These are phyloP conservation scores for Mrakia gelida DNA, from an alignment of 768 basidiomycete species.

Conservation along the genomic window DNA sequence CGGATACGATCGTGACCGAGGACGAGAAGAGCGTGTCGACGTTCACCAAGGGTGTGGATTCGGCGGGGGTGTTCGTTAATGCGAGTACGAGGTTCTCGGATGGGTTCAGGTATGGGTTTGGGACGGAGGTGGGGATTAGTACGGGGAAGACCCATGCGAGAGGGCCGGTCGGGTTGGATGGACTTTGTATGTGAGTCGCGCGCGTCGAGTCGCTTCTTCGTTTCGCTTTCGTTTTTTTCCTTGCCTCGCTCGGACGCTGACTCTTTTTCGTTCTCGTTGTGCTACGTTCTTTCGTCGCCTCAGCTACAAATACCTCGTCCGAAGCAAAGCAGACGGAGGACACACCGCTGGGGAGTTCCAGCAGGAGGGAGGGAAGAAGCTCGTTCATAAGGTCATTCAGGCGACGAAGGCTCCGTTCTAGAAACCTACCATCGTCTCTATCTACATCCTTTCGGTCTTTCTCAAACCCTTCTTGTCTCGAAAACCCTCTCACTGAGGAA, in stretches of 20 bases:
- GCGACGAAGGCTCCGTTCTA: constrained; percentile 23
- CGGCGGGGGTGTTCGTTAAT: constrained; percentile 88
- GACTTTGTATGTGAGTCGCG: constrained; percentile 32
- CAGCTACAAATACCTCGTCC: constrained; percentile 92
- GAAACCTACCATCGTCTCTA: not conserved
- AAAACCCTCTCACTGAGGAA: no score
- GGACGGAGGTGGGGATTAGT: constrained; percentile 95
- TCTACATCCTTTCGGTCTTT: not conserved
- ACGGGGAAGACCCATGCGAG: constrained; percentile 95
- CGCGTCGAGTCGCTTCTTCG: not conserved
- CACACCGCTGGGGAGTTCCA: constrained; percentile 81
- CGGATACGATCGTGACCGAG: constrained; percentile 88
- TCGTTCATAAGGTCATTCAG: constrained; percentile 43
- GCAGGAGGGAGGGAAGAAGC: constrained; percentile 65
- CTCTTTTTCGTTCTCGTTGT: constrained; percentile 51
- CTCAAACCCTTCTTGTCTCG: not conserved
- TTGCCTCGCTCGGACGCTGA: no score
- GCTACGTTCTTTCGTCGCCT: no score
- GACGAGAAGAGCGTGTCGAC: constrained; percentile 56
- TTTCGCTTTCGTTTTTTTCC: not conserved
- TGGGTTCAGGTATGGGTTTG: constrained; percentile 93
- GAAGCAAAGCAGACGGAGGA: constrained; percentile 66
- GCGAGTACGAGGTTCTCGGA: constrained; percentile 95
- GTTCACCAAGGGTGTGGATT: constrained; percentile 85
- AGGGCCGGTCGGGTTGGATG: constrained; percentile 79